Evolutionary conservation across 164 flowering plant genomes (phyloP).

Genomic region (Santalum album): DNA sequence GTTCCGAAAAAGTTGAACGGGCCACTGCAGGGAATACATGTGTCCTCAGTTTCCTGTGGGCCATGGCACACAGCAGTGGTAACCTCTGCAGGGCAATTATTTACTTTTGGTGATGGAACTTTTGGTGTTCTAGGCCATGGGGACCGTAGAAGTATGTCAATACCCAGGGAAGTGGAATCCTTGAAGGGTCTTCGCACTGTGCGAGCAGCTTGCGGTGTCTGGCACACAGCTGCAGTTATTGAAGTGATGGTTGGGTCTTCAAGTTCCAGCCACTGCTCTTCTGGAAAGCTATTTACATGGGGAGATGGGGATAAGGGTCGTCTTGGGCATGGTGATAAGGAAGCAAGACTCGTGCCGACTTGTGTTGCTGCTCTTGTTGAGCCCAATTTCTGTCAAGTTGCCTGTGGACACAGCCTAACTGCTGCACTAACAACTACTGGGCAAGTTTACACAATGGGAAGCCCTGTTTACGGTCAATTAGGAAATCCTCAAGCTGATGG

Average conservation of each 20-base stretch:
- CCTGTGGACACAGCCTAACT: constrained; percentile 23
- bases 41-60: constrained; percentile 5
- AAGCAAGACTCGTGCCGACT: constrained; percentile 18
- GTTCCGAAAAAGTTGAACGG: constrained; percentile 7
- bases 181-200: constrained; percentile 20
- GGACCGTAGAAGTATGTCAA: constrained; percentile 13
- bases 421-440: constrained; percentile 23
- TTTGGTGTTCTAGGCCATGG: constrained; percentile 30
- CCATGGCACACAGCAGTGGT: constrained; percentile 7
- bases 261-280: constrained; percentile 12
- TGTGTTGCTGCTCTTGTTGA: constrained; percentile 20
- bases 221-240: constrained; percentile 28
- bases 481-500: constrained; percentile 24
- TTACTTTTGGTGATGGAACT: constrained; percentile 28
- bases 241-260: constrained; percentile 20
- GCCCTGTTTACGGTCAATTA: constrained; percentile 22
- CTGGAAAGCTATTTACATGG: constrained; percentile 23
- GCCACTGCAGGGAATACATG: constrained; percentile 3
- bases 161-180: constrained; percentile 20
- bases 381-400: constrained; percentile 16
- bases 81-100: constrained; percentile 11
- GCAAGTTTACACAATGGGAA: constrained; percentile 30
- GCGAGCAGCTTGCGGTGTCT: constrained; percentile 22
- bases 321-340: constrained; percentile 17
- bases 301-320: constrained; percentile 23